Base-by-base conservation (phyloP, 805 yeast species). In the Wickerhamomyces chambardii region DNA sequence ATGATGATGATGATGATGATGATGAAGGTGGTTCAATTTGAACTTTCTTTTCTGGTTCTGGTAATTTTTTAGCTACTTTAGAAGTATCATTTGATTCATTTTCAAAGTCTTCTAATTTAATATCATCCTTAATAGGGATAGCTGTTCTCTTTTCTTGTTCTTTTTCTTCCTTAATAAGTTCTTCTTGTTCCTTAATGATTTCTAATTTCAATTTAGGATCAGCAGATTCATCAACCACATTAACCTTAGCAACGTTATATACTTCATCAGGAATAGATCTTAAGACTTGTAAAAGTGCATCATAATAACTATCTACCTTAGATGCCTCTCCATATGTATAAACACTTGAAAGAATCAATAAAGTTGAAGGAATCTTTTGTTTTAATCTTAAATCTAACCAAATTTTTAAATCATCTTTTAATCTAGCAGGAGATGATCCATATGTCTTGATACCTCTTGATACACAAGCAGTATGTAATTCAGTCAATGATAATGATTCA, bases 191-290 rank as follows among this genome's bases (percentile, higher is more conserved):
- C 56, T 78, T 79, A 40, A 82, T 61, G 33, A 82, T 83, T 47
- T 79, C 78, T 43, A 82, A 66, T n/a, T n/a, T n/a, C n/a, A n/a
- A n/a, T 48, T 80, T 77, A 58, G 81, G 79, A 51, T 76, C 72
- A 53, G 73, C 75, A 36, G 61, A 65, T 31, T 57, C 61, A 15
- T 77, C 76, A 33, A 75, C 70, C 44, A 90, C 87, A 54, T 87
- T 94, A 45, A 89, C 71, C 60, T 86, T 94, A 46, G 96, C 92
- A 47, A 86, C 95, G 56, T 90, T 94, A 64, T 85, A 90, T 40
- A 90, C 87, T 58, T 90, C 96, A 50, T 86, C 94, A 22, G 98
- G 98, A 48, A 90, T 76, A 5, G 95, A 81, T 37, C 85, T 75
- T 51, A 90, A 66, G 17, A 90, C 97, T 15, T 90, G 86, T 46